Evolutionary conservation across 169 alveolate species (phyloP).

Genomic region (Plasmodium ovale): DNA sequence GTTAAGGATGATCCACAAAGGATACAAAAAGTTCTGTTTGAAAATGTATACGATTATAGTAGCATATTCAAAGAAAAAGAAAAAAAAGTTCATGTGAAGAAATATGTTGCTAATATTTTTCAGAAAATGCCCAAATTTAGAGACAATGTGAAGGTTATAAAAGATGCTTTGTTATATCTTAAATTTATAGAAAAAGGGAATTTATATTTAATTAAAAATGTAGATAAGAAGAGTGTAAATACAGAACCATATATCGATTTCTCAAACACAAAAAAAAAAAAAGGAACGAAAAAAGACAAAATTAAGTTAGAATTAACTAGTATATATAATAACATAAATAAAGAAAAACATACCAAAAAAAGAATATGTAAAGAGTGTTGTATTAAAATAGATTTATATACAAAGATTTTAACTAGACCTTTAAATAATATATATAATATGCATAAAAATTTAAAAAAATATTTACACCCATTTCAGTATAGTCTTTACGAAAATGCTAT

Average conservation of each 20-base stretch:
- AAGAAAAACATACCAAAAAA: constrained; percentile 74
- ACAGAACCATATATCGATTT: constrained; percentile 66
- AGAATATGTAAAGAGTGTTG: constrained; percentile 74
- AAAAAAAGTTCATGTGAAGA: constrained; percentile 43
- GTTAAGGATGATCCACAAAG: constrained; percentile 73
- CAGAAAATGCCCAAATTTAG: constrained; percentile 68
- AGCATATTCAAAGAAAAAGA: constrained; percentile 57
- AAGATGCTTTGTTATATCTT: constrained; percentile 68
- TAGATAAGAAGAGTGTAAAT: constrained; percentile 43
- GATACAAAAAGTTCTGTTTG: constrained; percentile 52
- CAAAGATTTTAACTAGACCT: constrained; percentile 57
- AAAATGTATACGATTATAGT: constrained; percentile 49
- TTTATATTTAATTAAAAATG: constrained; percentile 62
- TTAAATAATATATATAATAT: constrained; percentile 53
- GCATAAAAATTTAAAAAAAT: constrained; percentile 61
- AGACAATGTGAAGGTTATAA: constrained; percentile 54
- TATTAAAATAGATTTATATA: constrained; percentile 65
- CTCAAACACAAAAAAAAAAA: constrained; percentile 35
- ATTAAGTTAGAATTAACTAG: constrained; percentile 61
- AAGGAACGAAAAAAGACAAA: constrained; percentile 64
- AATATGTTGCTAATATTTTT: constrained; percentile 47
- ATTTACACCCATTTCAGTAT: constrained; percentile 65
- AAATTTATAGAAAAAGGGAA: constrained; percentile 72
- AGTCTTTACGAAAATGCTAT: constrained; percentile 67
- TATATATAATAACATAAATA: constrained; percentile 64